Base-by-base conservation (phyloP, 345 rosid genomes). In the Dipteronia dyeriana region DNA sequence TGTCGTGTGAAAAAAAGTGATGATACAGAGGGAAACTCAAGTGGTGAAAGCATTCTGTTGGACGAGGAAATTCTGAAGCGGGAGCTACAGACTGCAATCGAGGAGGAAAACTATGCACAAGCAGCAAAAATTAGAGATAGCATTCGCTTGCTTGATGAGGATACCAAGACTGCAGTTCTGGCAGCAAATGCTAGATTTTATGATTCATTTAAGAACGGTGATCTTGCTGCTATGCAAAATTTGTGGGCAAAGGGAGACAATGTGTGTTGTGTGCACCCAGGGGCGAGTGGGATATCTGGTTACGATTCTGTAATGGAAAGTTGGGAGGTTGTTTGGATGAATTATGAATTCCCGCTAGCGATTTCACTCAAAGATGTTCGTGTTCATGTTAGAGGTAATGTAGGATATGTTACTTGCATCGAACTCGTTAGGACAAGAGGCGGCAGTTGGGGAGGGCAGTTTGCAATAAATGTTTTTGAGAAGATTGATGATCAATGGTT, bases 371-470 rank as follows among this genome's bases (percentile, higher is more conserved):
- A 91, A 81, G 91, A 89, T 59, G 85, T 87, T 8, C 79, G 75
- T 38, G 92, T 84, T 83, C 97, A 91, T 83, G 97, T 94, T 74
- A 77, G 91, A 76, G 98, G 98, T 2, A 88, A 90, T 51, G 66
- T 90, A 8, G 97, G 99, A 38, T 96, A 92, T 73, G 90, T 94
- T 34, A 91, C 90, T 8, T 92, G 97, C 75, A 80, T 94, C 71
- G 98, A 96, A 78, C 87, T 91, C 69, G 91, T 96, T 54, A 94
- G 87, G 87, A 92, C 97, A 13, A 91, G 86, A 85, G 97, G 97
- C 19, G 89, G 90, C 87, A 92, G 94, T 51, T 96, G 98, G 99
- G 99, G 99, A 41, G 94, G 91, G 38, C 98, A 96, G 82, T 93
- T 90, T 81, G 98, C 89, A 51, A 88, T 98, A 0, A 96, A 92